Evolutionary conservation across 2,329 filamentous ascomycete species (phyloP).

Genomic region (Amphichorda felina): DNA sequence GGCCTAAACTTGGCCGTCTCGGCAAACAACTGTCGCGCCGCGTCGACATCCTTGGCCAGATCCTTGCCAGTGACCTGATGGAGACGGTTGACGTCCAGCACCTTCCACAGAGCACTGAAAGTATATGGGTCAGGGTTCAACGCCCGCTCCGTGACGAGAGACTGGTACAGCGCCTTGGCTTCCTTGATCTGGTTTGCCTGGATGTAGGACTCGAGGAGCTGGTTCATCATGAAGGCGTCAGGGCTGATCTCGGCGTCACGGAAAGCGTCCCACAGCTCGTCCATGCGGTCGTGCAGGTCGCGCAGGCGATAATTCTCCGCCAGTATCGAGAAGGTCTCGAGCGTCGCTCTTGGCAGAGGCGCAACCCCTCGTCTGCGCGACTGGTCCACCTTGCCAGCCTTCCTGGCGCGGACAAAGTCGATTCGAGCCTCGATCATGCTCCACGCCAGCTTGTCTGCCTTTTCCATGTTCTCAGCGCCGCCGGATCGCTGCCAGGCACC

Average conservation of each 20-base stretch:
- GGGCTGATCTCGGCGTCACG: constrained; percentile 50
- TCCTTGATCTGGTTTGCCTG: constrained; percentile 42
- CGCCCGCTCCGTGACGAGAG: constrained; percentile 34
- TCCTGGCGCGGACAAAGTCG: constrained; percentile 43
- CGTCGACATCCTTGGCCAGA: constrained; percentile 15
- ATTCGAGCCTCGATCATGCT: constrained; percentile 62
- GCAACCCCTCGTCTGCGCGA: neutral
- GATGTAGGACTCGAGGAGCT: constrained; percentile 57
- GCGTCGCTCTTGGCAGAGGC: constrained; percentile 45
- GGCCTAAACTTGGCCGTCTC: constrained; percentile 35
- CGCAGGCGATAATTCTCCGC: constrained; percentile 60
- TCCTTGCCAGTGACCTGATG: constrained; percentile 18
- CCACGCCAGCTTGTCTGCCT: constrained; percentile 61
- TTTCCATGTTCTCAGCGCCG: constrained; percentile 36
- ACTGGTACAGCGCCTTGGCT: constrained; percentile 43
- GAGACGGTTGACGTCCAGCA: constrained; percentile 37
- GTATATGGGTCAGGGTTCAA: constrained; percentile 55
- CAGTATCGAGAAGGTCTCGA: constrained; percentile 69
- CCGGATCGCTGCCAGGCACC: constrained; percentile 63
- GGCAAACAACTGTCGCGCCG: constrained; percentile 30
- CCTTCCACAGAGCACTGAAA: constrained; percentile 56
- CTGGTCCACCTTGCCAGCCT: constrained; percentile 5
- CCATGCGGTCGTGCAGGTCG: constrained; percentile 42
- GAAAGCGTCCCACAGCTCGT: constrained; percentile 51
- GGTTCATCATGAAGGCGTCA: constrained; percentile 69